phyloP scores from a whole-genome alignment of 257 asterid genomes.

The Nicotiana undulata region DNA sequence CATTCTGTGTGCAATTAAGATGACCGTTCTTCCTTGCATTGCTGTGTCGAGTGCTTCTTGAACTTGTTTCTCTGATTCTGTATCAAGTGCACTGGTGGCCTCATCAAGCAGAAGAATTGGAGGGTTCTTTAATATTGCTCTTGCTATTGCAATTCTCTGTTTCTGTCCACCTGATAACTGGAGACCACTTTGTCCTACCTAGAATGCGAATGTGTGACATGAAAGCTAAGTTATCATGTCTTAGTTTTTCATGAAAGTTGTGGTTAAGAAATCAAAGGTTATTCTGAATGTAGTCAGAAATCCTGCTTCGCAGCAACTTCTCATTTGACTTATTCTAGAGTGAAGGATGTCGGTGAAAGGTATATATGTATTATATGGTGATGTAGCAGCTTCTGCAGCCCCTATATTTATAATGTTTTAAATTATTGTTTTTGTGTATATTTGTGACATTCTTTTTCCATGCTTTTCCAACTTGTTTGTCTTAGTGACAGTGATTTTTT shows the following conservation, averaged over 20 bases:
- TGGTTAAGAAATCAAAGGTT: not conserved
- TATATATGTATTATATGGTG: too few species aligned
- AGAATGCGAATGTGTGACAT: slow-evolving; percentile 5
- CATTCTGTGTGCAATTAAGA: slow-evolving; percentile 73
- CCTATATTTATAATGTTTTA: too few species aligned
- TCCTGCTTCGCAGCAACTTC: not conserved
- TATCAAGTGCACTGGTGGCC: slow-evolving; percentile 92
- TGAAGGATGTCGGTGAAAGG: too few species aligned
- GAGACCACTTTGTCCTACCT: slow-evolving; percentile 81
- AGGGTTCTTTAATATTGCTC: slow-evolving; percentile 71
- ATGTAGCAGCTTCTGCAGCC: too few species aligned
- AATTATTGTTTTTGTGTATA: too few species aligned
- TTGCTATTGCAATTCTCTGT: slow-evolving; percentile 87
- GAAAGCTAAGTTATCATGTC: slow-evolving; percentile 13
- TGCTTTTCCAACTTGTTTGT: too few species aligned
- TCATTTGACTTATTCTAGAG: not conserved
- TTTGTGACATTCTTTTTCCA: too few species aligned
- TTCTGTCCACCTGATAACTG: slow-evolving; percentile 91
- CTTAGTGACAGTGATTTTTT: too few species aligned
- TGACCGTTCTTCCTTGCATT: slow-evolving; percentile 70
- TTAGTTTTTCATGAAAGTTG: not conserved
- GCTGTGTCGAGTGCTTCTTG: slow-evolving; percentile 78
- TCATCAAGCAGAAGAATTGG: slow-evolving; percentile 79
- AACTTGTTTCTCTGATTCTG: slow-evolving; percentile 78
- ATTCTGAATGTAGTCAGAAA: not conserved